phyloP scores from a whole-genome alignment of 495 filamentous ascomycete species.

The Physcia stellaris region DNA sequence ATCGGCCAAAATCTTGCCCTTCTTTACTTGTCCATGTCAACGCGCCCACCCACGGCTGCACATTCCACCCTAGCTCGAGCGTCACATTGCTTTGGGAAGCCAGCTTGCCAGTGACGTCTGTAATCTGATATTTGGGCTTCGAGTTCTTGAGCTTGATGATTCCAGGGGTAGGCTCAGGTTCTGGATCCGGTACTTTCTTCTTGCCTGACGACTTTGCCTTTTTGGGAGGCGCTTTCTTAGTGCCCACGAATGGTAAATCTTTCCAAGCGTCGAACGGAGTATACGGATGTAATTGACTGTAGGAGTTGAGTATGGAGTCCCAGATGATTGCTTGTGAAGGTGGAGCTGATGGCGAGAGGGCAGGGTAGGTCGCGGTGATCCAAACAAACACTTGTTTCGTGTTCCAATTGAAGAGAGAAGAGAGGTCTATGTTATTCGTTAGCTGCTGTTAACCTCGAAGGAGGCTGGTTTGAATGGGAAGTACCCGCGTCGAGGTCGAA shows the following conservation, averaged over 20 bases:
- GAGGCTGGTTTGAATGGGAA: conserved; percentile 15
- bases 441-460: no score
- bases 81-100: conserved; percentile 62
- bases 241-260: conserved; percentile 3
- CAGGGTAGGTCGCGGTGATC: conserved; percentile 75
- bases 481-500: conserved; percentile 75
- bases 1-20: conserved; percentile 41
- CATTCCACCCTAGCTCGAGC: conserved; percentile 77
- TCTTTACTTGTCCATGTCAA: conserved; percentile 57
- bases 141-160: conserved; percentile 62
- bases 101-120: conserved; percentile 57
- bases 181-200: conserved; percentile 12
- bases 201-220: conserved; percentile 13
- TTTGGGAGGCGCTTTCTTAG: conserved; percentile 6
- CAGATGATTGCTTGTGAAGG: conserved; percentile 73
- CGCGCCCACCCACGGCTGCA: conserved; percentile 91
- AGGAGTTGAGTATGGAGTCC: conserved; percentile 78
- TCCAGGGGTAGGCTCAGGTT: conserved; percentile 27
- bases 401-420: conserved; percentile 96
- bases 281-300: conserved; percentile 38
- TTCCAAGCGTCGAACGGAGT: conserved; percentile 19
- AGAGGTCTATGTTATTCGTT: conserved; percentile 55
- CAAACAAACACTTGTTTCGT: conserved; percentile 99
- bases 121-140: conserved; percentile 87
- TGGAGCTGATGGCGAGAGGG: conserved; percentile 21